Conservation (phyloP, 2,329 filamentous ascomycete genomes). For the Hypomyces perniciosus region DNA sequence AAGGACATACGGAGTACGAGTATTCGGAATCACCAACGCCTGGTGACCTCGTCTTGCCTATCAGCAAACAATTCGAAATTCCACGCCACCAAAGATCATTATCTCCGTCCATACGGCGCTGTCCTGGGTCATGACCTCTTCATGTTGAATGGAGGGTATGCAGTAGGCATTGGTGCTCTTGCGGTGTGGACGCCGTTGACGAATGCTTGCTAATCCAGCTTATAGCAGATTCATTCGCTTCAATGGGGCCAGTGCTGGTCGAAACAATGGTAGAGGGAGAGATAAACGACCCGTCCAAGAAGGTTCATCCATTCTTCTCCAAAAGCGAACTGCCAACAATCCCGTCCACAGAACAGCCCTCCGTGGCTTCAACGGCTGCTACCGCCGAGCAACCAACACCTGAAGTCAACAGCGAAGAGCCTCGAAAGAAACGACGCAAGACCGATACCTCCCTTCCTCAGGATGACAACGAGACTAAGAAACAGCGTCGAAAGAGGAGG, state of each 20-base stretch:
- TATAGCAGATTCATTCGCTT: slow-evolving; percentile 13
- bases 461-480: slow-evolving; percentile 22
- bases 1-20: too few species aligned
- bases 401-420: slow-evolving; percentile 25
- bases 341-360: slow-evolving; percentile 4
- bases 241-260: slow-evolving; percentile 39
- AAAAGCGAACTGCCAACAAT: slow-evolving; percentile 18
- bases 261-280: slow-evolving; percentile 40
- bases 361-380: background rate
- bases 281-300: slow-evolving; percentile 33
- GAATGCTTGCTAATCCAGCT: background rate
- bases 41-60: too few species aligned
- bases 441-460: slow-evolving; percentile 24
- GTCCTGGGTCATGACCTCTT: background rate
- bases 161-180: background rate
- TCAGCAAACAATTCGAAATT: too few species aligned
- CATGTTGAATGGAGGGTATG: slow-evolving; percentile 1
- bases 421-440: slow-evolving; percentile 39
- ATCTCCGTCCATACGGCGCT: too few species aligned
- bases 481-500: slow-evolving; percentile 21
- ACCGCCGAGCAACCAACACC: background rate
- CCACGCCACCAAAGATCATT: too few species aligned
- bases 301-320: slow-evolving; percentile 52
- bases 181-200: background rate
- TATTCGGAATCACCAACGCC: background rate